These are phyloP conservation scores for Eucalyptus tenuipes DNA, from an alignment of 345 rosid genomes.

Conservation along the genomic window DNA sequence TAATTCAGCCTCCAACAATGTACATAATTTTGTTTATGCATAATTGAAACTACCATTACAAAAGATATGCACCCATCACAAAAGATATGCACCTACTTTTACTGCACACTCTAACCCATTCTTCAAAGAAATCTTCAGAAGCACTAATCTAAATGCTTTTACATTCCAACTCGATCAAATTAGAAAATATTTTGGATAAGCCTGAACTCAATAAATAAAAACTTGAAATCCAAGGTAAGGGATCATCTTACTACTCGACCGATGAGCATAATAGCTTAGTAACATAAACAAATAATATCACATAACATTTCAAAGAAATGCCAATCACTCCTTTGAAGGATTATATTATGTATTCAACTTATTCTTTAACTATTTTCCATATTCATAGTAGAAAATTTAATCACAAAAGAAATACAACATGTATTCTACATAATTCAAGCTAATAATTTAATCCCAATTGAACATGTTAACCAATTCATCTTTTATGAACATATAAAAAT, in stretches of 20 bases:
- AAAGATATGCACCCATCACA: too few relatives aligned
- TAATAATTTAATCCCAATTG: background rate
- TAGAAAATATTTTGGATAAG: background rate
- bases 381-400: background rate
- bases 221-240: background rate
- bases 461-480: background rate
- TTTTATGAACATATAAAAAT: background rate
- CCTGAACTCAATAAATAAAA: background rate
- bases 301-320: background rate
- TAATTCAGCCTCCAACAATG: too few relatives aligned
- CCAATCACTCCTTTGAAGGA: background rate
- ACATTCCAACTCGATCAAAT: accelerated
- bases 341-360: background rate
- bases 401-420: background rate
- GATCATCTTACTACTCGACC: background rate
- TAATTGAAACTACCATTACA: background rate
- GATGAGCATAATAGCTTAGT: background rate
- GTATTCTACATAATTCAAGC: background rate
- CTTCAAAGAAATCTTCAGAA: background rate
- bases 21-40: background rate
- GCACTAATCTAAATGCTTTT: background rate
- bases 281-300: background rate
- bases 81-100: background rate
- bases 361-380: background rate
- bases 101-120: accelerated